phyloP scores from a whole-genome alignment of 306 rosid genomes.

The Castanea mollissima region DNA sequence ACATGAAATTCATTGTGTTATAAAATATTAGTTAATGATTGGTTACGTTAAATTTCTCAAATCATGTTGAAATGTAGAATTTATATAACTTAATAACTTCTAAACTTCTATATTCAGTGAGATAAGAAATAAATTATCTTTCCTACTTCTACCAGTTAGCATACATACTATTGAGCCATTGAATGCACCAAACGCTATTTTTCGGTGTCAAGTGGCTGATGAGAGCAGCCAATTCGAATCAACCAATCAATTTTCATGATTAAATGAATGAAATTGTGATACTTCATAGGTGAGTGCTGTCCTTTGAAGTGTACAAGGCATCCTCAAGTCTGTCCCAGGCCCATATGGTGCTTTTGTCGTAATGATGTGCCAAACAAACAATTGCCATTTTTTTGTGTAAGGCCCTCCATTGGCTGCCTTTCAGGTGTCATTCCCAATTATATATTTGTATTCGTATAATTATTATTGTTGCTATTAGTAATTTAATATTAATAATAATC shows the following conservation, averaged over 20 bases:
- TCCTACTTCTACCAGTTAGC: neutral
- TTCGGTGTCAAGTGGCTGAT: neutral
- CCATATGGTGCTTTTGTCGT: neutral
- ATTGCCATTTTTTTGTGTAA: slow-evolving; percentile 4
- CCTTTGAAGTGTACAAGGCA: neutral
- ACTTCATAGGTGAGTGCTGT: neutral
- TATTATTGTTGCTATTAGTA: slow-evolving; percentile 9
- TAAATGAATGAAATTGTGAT: neutral
- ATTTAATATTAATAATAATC: slow-evolving; percentile 17
- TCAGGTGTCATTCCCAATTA: slow-evolving; percentile 18
- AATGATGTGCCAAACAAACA: slow-evolving; percentile 3
- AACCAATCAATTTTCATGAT: neutral
- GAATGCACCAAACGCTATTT: no score
- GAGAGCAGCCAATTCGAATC: neutral
- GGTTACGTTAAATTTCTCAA: neutral
- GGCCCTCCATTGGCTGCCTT: slow-evolving; percentile 15
- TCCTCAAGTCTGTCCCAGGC: neutral
- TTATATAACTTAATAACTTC: neutral
- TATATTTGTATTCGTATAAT: slow-evolving; percentile 4
- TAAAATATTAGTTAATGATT: neutral
- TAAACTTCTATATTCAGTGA: neutral
- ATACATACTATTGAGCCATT: neutral
- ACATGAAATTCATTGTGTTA: neutral
- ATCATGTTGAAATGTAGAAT: neutral
- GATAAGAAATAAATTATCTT: neutral